Percentiles rank a stretch among this genome's conserved stretches.
Conservation (phyloP, 2,329 filamentous ascomycete genomes). For the Rachicladosporium sp. region DNA sequence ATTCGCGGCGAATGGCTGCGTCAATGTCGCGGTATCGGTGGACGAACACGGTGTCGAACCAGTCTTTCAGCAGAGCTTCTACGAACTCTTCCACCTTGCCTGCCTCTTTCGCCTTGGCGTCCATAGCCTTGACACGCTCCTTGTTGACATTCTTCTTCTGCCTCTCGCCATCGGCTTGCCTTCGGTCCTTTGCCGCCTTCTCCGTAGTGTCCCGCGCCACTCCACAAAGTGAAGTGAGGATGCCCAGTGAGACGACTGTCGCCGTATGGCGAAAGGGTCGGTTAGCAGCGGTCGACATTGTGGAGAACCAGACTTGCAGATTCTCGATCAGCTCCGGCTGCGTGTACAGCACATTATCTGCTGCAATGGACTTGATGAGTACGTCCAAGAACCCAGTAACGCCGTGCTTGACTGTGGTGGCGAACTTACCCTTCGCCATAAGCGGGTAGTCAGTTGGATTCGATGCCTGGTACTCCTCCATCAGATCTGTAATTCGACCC, state of each 20-base stretch:
- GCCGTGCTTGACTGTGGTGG: conserved; percentile 62
- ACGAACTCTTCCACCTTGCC: conserved; percentile 57
- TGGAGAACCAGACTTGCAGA: conserved; percentile 75
- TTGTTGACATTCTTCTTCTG: conserved; percentile 70
- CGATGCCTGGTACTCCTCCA: conserved; percentile 74
- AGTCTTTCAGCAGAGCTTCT: conserved; percentile 64
- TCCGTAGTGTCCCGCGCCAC: conserved; percentile 59
- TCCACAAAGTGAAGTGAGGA: conserved; percentile 65
- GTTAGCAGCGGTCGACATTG: conserved; percentile 78
- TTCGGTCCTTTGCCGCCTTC: conserved; percentile 61
- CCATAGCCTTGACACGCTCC: conserved; percentile 58
- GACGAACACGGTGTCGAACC: conserved; percentile 86
- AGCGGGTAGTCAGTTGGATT: conserved; percentile 72
- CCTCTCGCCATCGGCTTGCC: conserved; percentile 67
- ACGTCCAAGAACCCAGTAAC: conserved; percentile 69
- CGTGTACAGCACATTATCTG: conserved; percentile 69
- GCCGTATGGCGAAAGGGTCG: conserved; percentile 91
- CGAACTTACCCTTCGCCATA: conserved; percentile 66
- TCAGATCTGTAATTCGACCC: conserved; percentile 67
- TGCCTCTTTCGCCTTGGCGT: conserved; percentile 58
- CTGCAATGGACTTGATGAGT: conserved; percentile 65
- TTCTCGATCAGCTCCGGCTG: conserved; percentile 73
- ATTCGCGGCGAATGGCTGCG: conserved; percentile 75
- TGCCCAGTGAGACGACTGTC: conserved; percentile 68
- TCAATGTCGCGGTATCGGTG: conserved; percentile 94